These are phyloP conservation scores for Suhomyces kunorum DNA, from an alignment of 1,139 yeast genomes.

Conservation along the genomic window DNA sequence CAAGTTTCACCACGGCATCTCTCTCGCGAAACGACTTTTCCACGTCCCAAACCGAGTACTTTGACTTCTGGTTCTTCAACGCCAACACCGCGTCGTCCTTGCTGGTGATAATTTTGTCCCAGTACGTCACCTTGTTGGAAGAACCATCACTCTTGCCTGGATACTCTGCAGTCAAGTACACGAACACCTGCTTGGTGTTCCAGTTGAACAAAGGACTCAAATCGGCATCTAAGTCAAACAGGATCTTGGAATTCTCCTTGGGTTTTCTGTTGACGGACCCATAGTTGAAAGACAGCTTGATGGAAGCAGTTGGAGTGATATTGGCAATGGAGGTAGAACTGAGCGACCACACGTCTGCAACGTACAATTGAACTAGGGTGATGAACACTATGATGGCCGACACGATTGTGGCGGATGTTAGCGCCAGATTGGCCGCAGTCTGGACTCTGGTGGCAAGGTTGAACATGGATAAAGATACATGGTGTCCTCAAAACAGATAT, in stretches of 20 bases:
- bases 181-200: conserved; percentile 95
- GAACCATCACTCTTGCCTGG: conserved; percentile 57
- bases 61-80: conserved; percentile 58
- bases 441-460: conserved; percentile 49
- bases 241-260: conserved; percentile 75
- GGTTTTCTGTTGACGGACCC: conserved; percentile 72
- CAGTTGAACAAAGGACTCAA: conserved; percentile 83
- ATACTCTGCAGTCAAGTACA: conserved; percentile 86
- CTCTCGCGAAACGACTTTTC: conserved; percentile 66
- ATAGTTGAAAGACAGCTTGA: conserved; percentile 67
- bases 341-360: conserved; percentile 45
- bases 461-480: conserved; percentile 31
- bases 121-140: conserved; percentile 72
- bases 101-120: conserved; percentile 79
- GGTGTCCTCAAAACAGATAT: background rate
- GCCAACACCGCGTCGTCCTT: conserved; percentile 59
- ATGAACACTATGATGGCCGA: conserved; percentile 47
- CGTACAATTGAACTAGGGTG: conserved; percentile 52
- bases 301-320: conserved; percentile 41
- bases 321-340: conserved; percentile 44
- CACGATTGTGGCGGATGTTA: conserved; percentile 52
- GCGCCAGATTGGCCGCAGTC: conserved; percentile 54
- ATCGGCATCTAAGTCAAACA: conserved; percentile 68
- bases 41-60: conserved; percentile 89
- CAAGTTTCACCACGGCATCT: conserved; percentile 68